Conservation (phyloP, 1,139 yeast genomes). For the Zygosaccharomyces sapae region DNA sequence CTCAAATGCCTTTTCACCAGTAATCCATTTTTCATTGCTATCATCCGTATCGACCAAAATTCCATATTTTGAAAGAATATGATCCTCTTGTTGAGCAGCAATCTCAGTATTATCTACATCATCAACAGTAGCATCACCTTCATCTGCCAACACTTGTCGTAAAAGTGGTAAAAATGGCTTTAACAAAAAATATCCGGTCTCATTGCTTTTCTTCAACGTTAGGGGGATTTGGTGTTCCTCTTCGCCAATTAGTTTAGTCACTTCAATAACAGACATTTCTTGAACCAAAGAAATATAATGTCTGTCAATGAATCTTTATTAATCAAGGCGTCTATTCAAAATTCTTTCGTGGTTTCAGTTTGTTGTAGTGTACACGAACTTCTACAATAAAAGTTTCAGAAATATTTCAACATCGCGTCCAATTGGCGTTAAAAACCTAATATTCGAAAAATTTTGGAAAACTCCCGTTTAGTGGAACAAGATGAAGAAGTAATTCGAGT, state of each 20-base stretch:
- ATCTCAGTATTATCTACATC: slow-evolving; percentile 12
- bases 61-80: slow-evolving; percentile 25
- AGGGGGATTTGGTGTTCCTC: slow-evolving; percentile 14
- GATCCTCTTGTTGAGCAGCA: slow-evolving; percentile 17
- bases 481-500: slow-evolving; percentile 5
- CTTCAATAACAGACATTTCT: slow-evolving; percentile 16
- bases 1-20: slow-evolving; percentile 26
- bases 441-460: not conserved
- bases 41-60: slow-evolving; percentile 29
- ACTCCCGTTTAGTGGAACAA: not conserved
- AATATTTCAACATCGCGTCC: slow-evolving; percentile 3
- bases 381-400: not conserved
- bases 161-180: slow-evolving; percentile 27
- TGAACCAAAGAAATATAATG: not conserved
- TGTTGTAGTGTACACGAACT: slow-evolving; percentile 7
- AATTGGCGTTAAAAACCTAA: not conserved
- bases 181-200: slow-evolving; percentile 25
- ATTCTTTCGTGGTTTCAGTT: not conserved
- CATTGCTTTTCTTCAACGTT: slow-evolving; percentile 19
- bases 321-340: not conserved
- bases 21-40: slow-evolving; percentile 31
- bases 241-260: slow-evolving; percentile 13
- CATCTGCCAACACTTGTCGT: slow-evolving; percentile 15
- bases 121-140: slow-evolving; percentile 9
- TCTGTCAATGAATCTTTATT: not conserved